Conservation (phyloP, 495 filamentous ascomycete genomes). For the Neohortaea acidophila region DNA sequence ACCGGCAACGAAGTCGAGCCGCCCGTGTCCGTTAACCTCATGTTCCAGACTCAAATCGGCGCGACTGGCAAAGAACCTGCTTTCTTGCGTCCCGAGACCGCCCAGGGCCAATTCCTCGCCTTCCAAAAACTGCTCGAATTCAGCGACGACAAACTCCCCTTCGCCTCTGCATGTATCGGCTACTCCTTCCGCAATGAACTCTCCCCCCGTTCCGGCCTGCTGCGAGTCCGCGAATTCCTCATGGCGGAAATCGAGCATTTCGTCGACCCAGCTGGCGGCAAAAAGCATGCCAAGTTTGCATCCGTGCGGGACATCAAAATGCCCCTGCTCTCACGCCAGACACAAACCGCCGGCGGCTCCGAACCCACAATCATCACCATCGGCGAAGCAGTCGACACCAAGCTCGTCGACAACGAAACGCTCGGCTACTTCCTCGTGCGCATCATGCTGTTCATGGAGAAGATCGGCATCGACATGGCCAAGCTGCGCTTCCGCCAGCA, state of each 20-base stretch:
- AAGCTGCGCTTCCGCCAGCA: conserved; percentile 77
- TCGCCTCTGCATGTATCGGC: conserved; percentile 62
- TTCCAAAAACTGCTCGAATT: conserved; percentile 67
- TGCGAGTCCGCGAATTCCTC: conserved; percentile 56
- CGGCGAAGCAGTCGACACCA: conserved; percentile 52
- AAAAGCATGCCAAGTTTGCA: conserved; percentile 55
- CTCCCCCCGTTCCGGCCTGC: conserved; percentile 49
- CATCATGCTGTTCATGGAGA: conserved; percentile 57
- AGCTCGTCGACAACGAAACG: conserved; percentile 67
- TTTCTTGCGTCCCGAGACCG: conserved; percentile 52
- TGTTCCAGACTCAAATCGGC: conserved; percentile 60
- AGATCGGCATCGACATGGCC: conserved; percentile 50
- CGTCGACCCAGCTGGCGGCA: conserved; percentile 57
- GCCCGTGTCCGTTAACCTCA: conserved; percentile 56
- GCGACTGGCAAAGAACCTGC: conserved; percentile 48
- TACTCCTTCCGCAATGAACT: conserved; percentile 67
- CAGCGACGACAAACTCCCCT: conserved; percentile 58
- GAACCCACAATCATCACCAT: conserved; percentile 44
- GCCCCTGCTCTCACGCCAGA: conserved; percentile 51
- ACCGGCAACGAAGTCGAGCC: conserved; percentile 45
- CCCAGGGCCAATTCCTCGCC: conserved; percentile 61
- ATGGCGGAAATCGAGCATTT: conserved; percentile 75
- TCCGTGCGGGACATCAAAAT: conserved; percentile 54
- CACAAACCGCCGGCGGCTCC: conserved; percentile 57
- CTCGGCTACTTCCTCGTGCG: conserved; percentile 76